Evolutionary conservation across 2,329 filamentous ascomycete species (phyloP).

Genomic region (Xylariales sp.): DNA sequence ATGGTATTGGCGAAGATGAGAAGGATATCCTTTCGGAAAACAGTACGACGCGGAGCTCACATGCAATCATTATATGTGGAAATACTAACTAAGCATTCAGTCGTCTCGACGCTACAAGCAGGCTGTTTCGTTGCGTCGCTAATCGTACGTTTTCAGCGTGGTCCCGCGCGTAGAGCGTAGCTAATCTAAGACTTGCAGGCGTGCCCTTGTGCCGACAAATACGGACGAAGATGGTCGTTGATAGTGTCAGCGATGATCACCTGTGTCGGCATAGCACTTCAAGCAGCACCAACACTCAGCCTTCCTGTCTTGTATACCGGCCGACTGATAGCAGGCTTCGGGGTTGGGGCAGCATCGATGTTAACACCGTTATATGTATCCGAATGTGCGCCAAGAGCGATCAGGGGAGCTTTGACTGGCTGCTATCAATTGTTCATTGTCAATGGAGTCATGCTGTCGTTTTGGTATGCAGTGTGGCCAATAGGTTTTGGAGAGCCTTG

Average conservation of each 20-base stretch:
- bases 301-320: constrained; percentile 62
- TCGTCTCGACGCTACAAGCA: constrained; percentile 67
- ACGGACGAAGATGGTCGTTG: constrained; percentile 51
- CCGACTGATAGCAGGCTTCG: constrained; percentile 47
- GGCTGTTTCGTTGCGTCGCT: constrained; percentile 64
- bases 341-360: constrained; percentile 45
- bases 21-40: constrained; percentile 51
- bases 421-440: constrained; percentile 48
- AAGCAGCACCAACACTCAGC: constrained; percentile 56
- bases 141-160: constrained; percentile 23
- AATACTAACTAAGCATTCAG: constrained; percentile 6
- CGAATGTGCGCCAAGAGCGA: constrained; percentile 45
- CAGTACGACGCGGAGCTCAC: constrained; percentile 19
- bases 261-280: constrained; percentile 58
- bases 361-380: constrained; percentile 41
- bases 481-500: not conserved
- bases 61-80: not conserved
- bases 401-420: constrained; percentile 44
- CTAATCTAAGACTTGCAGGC: constrained; percentile 34
- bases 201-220: constrained; percentile 37
- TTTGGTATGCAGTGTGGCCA: constrained; percentile 26
- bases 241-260: constrained; percentile 53
- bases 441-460: constrained; percentile 37
- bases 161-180: too few species aligned
- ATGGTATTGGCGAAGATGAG: constrained; percentile 36